Evolutionary conservation across 192 early-diverging fungal genomes (phyloP), one percentile per base, ranked within the genome.

Genomic region (Mortierella alpina): DNA sequence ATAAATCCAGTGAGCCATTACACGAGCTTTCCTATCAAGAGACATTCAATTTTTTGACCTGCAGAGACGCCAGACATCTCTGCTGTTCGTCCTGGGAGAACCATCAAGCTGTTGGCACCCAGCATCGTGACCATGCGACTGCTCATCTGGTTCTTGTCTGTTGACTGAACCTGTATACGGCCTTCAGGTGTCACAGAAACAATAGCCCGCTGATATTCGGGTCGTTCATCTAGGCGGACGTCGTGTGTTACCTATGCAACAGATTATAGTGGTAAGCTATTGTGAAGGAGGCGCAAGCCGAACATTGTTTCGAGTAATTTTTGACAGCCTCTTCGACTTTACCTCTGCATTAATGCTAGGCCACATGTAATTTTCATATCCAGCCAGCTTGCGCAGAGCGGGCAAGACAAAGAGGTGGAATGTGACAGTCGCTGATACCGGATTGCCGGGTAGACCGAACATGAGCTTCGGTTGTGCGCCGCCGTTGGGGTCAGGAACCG

Each of bases 361-460:
- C 48, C 87, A 82, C 54, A 86, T 76, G 47, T 84, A 87, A 13
- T 81, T 48, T 10, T 83, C 58, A 50, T 92, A 86, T 4, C 95
- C 95, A 6, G 95, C 83, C 73, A 98, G 86, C 52, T 91, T 92
- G 10, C 92, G 89, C 17, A 99, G 71, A 17, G 93, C 91, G 0
- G 97, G 96, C 4, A 96, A 82, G 1, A 92, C 95, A 90, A 98
- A 97, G 53, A 99, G 83, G 66, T 95, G 90, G 82, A 94, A 97
- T 1, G 95, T 93, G 1, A 97, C 96, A 58, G 88, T 79, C 0
- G 95, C 93, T 48, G 97, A 99, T 0, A 95, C 96, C 5, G 97
- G 97, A 77, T 99, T 99, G 5, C 97, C 97, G 0, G 97, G 96
- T 63, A 99, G 75, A 13, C 90, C 92, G 89, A 98, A 99, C 13